phyloP scores from a whole-genome alignment of 352 stramenopile species.

The Pythium sp. region DNA sequence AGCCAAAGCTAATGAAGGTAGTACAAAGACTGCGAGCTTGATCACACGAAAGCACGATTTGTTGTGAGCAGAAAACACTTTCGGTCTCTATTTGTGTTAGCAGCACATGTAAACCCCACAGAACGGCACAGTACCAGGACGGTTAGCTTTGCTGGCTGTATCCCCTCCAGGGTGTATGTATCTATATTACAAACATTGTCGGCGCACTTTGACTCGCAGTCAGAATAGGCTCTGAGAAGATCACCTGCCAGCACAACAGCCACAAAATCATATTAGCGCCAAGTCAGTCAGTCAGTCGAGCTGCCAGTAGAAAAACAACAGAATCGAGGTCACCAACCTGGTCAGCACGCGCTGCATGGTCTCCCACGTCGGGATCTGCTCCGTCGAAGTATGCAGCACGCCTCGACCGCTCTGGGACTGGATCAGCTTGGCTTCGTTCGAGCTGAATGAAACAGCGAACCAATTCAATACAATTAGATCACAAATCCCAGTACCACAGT shows the following conservation, averaged over 20 bases:
- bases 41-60: not conserved
- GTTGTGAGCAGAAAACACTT: not conserved
- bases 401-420: constrained; percentile 20
- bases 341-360: constrained; percentile 3
- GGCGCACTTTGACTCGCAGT: not conserved
- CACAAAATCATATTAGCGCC: too few species aligned
- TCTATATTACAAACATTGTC: not conserved
- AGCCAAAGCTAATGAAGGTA: too few species aligned
- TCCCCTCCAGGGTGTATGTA: not conserved
- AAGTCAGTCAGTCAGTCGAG: not conserved
- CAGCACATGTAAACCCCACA: not conserved
- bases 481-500: too few species aligned
- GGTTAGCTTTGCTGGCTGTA: not conserved
- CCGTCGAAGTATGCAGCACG: not conserved
- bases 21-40: too few species aligned
- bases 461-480: not conserved
- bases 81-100: not conserved
- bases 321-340: not conserved
- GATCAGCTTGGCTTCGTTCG: constrained; percentile 21
- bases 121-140: not conserved
- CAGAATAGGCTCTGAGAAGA: not conserved
- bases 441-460: not conserved
- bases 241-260: not conserved
- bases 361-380: not conserved
- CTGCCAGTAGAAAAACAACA: not conserved